Evolutionary conservation across 805 yeast genomes (phyloP), one percentile per base, ranked within the genome.

Genomic region (Lipomyces spencermartinsiae): DNA sequence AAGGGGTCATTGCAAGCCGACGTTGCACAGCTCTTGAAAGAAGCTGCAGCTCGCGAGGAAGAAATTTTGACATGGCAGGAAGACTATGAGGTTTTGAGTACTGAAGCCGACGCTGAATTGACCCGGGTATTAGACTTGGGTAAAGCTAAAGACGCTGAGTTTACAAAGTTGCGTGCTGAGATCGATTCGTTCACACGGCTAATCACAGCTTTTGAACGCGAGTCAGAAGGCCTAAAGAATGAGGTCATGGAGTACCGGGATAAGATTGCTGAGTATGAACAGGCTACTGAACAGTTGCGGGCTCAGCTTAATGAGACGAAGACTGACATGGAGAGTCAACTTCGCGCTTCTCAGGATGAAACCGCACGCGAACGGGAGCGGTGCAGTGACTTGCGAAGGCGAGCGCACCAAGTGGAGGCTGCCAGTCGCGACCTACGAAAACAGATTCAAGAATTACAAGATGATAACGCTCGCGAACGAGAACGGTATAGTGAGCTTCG

Each of bases 11-110:
- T 60, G 46, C 63, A 67, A 59, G 61, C 56, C 22, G 72, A 69
- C 8, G 39, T 69, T 12, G 64, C 33, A 2, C 65, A 57, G 53
- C 64, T 68, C 8, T 31, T 57, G 29, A 58, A 61, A 14, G 71
- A 69, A 31, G 54, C 59, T 6, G 51, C 49, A 12, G 68, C 63
- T 16, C 65, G 67, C 12, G 72, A 69, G 37, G 67, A 60, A 8
- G 72, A 69, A 49, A 60, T 69, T 9, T 31, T 67, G 33, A 64
- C 70, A 12, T 69, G 72, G 72, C 72, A 69, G 57, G 72, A 69
- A 43, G 72, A 69, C 56, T 69, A 69, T 25, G 72, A 69, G 22
- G 64, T 61, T 37, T 62, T 69, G 33, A 59, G 66, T 5, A 63
- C 61, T 22, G 72, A 69, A 39, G 72, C 71, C 5, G 71, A 69